phyloP scores from a whole-genome alignment of 1,139 yeast genomes.

The Protomyces arabidopsidicola region DNA sequence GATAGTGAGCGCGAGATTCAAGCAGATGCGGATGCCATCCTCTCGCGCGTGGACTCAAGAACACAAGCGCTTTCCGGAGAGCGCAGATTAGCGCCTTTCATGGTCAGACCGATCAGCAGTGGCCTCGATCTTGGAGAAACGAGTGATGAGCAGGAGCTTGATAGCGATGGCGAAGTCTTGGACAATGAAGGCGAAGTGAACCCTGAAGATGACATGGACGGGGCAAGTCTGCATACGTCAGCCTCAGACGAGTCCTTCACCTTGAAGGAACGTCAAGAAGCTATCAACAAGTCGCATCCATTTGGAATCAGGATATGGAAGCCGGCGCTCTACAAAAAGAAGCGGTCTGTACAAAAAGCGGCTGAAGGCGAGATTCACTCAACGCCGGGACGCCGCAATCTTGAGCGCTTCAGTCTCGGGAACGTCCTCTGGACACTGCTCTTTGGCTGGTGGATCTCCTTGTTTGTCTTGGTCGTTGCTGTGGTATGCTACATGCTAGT shows the following conservation, averaged over 20 bases:
- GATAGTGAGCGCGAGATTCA: constrained; percentile 28
- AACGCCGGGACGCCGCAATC: constrained; percentile 47
- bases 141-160: constrained; percentile 12
- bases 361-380: constrained; percentile 95
- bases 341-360: constrained; percentile 81
- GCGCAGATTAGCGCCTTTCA: constrained; percentile 1
- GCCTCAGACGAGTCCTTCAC: constrained; percentile 26
- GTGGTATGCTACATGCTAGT: constrained; percentile 41
- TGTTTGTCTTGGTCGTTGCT: constrained; percentile 46
- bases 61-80: not conserved
- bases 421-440: constrained; percentile 33
- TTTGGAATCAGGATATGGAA: constrained; percentile 98
- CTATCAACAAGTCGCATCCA: constrained; percentile 94
- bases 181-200: not conserved
- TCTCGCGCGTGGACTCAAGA: constrained; percentile 7
- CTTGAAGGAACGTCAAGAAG: constrained; percentile 77
- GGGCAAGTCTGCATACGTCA: constrained; percentile 13
- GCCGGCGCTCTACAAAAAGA: constrained; percentile 90
- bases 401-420: constrained; percentile 38
- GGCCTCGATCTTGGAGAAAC: constrained; percentile 4
- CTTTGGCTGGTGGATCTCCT: constrained; percentile 31
- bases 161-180: constrained; percentile 1
- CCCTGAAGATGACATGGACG: constrained; percentile 5
- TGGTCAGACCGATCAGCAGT: constrained; percentile 8
- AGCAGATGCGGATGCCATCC: constrained; percentile 23